Evolutionary conservation across 2,329 filamentous ascomycete genomes (phyloP), one percentile per base, ranked within the genome.

Genomic region (Zymoseptoria pseudotritici): DNA sequence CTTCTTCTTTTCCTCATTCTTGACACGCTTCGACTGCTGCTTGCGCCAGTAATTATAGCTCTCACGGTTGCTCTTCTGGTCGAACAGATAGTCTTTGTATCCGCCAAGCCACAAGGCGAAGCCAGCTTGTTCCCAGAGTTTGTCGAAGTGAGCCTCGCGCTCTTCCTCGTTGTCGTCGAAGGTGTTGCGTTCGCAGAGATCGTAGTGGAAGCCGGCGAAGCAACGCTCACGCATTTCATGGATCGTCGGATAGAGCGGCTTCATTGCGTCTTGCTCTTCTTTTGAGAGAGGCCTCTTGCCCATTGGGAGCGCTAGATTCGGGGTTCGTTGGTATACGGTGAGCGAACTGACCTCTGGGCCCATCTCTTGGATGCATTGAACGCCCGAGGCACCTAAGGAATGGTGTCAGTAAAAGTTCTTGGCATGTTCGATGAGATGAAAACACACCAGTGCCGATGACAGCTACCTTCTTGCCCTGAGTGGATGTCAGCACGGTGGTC

Each of bases 301-400:
- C 83, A 89, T 86, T 0, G 85, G 85, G 0, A 88, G 66, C 0
- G 83, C 83, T 6, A 86, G 74, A 60, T 88, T 89, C 0, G 86
- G 86, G 0, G 85, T 88, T 3, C 86, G 80, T 66, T 88, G 85
- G 70, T 88, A 87, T 42, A 89, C 82, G 2, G 75, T 78, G 1
- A 89, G 64, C 1, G 80, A 60, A 21, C 61, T 65, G 3, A 66
- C 65, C 58, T 42, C 69, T 72, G 5, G 75, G 1, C 79, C 82
- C 71, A 81, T 82, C 57, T 83, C 84, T 55, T 69, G 86, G 0
- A 81, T 79, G 51, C 86, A 81, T 65, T 88, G 86, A 1, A 88
- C 80, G 0, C 85, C 86, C 0, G 83, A 83, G 0, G 85, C 82
- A 1, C 86, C 86, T 53, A 4, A n/a, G 20, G 11, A 50, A 7